Evolutionary conservation across 768 basidiomycete species (phyloP), one percentile per base, ranked within the genome.

Genomic region (Stropharia rugosoannulata): DNA sequence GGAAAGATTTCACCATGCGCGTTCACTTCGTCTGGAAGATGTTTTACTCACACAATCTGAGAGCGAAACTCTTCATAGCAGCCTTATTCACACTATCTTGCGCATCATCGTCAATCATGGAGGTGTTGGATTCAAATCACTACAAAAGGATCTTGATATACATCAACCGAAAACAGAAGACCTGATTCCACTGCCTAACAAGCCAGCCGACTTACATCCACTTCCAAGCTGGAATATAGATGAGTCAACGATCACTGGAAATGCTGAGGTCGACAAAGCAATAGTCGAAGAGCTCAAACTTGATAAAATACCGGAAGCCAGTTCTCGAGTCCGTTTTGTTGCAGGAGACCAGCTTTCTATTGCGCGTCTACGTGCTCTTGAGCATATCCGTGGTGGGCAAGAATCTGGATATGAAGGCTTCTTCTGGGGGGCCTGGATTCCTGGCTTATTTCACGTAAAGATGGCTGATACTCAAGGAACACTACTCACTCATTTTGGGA

Each of bases 371-470:
- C 70, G 72, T 0, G 54, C 73, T 2, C 25, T 75, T 0, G 58
- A 61, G 29, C 60, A 45, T 44, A 65, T 70, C 18, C 69, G 72
- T 0, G 68, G 67, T 3, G 71, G 72, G 12, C 68, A 75, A 22
- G 69, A 74, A 45, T 44, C 36, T 12, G 68, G 66, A 0, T 59
- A 58, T 16, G 19, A 57, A 1, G 63, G 66, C 0, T 70, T 68
- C 38, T 57, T 63, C 0, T 62, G 67, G 56, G 61, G 58, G 3
- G 62, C 61, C 0, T 68, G 62, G 60, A 59, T 68, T 13, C 69
- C 70, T 0, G 75, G 75, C 0, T 62, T 76, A 0, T 76, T 76
- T 59, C 76, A 77, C 54, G 64, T 48, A 9, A 71, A 75, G 54
- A 73, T 75, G 27, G 66, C 71, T 2, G 69, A 70, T 29, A 55